These are phyloP conservation scores for Gomphus sp. DNA, from an alignment of 1,284 basidiomycete species.

Conservation along the genomic window DNA sequence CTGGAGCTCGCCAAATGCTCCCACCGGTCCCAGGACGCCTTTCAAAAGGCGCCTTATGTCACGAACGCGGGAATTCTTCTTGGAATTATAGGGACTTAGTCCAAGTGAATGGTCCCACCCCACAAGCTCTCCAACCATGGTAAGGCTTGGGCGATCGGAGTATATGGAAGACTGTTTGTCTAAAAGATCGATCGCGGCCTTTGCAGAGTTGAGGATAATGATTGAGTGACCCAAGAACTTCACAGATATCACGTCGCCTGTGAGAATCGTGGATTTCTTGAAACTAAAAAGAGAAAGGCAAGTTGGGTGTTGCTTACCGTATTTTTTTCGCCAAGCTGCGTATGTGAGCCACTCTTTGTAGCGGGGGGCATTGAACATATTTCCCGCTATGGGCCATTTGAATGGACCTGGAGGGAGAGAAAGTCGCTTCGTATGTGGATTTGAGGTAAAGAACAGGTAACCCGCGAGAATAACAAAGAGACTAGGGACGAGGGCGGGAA, in stretches of 20 bases:
- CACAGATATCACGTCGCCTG: no score
- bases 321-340: slow-evolving; percentile 14
- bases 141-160: no score
- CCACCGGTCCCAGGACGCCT: not conserved
- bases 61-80: slow-evolving; percentile 17
- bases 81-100: slow-evolving; percentile 19
- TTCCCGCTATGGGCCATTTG: slow-evolving; percentile 20
- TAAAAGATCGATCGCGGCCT: no score
- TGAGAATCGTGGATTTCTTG: no score
- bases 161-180: no score
- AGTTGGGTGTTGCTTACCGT: slow-evolving; percentile 11
- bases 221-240: no score
- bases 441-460: slow-evolving; percentile 20
- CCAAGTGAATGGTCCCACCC: slow-evolving; percentile 34
- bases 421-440: slow-evolving; percentile 22
- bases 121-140: slow-evolving; percentile 10
- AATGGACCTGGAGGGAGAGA: not conserved
- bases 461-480: no score
- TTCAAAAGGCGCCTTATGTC: not conserved
- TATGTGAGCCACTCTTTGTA: slow-evolving; percentile 13
- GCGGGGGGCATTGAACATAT: slow-evolving; percentile 16
- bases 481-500: no score
- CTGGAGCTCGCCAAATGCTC: not conserved
- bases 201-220: no score
- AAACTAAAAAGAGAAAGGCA: no score